Conservation (phyloP, 106 monocot genomes). For the Dioscorea dumetorum region DNA sequence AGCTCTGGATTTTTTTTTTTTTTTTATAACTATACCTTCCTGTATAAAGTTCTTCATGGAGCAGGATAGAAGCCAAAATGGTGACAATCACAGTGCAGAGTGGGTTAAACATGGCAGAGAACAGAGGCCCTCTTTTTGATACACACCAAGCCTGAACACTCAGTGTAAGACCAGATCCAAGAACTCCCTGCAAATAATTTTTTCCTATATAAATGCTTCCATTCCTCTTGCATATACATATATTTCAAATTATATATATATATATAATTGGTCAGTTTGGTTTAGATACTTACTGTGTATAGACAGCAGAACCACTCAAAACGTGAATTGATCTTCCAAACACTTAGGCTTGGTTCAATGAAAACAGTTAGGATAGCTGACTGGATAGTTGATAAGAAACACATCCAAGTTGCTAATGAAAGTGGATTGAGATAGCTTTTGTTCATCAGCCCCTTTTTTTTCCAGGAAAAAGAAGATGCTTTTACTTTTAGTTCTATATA, state of each 20-base stretch:
- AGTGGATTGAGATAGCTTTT: constrained; percentile 20
- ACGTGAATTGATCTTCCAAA: constrained; percentile 19
- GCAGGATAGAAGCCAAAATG: constrained; percentile 5
- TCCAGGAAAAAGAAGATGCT: not conserved
- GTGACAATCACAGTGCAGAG: constrained; percentile 31
- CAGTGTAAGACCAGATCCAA: constrained; percentile 33
- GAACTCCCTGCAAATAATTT: constrained; percentile 24
- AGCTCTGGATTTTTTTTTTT: too few species aligned
- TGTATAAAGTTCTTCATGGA: constrained; percentile 19
- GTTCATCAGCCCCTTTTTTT: constrained; percentile 17
- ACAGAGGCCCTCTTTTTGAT: constrained; percentile 20
- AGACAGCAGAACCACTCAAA: constrained; percentile 9
- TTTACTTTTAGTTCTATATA: not conserved
- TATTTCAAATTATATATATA: too few species aligned
- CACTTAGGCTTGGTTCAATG: constrained; percentile 11
- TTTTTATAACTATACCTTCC: constrained; percentile 11
- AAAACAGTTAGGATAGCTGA: constrained; percentile 2
- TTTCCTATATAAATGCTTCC: too few species aligned
- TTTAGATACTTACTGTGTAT: constrained; percentile 20
- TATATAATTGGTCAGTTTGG: too few species aligned
- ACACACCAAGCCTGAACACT: constrained; percentile 28
- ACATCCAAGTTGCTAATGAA: constrained; percentile 20
- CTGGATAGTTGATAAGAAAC: constrained; percentile 14
- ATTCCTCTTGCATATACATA: too few species aligned
- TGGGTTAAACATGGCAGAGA: constrained; percentile 23